Conservation (phyloP, 2,329 filamentous ascomycete genomes). For the Gaeumannomyces tritici region DNA sequence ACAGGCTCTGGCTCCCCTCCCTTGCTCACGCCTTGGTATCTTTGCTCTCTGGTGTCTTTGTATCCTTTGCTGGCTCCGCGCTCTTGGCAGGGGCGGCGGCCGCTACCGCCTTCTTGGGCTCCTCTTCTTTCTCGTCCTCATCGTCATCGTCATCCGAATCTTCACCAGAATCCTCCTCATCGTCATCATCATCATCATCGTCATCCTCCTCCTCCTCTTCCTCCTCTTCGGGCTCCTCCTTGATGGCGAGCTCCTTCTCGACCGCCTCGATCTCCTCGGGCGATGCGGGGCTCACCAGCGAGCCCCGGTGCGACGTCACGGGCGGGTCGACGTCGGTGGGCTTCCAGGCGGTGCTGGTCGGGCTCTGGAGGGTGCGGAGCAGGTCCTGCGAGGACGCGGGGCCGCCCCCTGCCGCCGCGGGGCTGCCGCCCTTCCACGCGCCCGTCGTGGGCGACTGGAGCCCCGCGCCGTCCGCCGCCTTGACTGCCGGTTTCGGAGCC, state of each 20-base stretch:
- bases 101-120: constrained; percentile 17
- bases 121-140: constrained; percentile 13
- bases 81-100: constrained; percentile 7
- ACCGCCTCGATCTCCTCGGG: constrained; percentile 27
- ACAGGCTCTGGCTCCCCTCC: constrained; percentile 1
- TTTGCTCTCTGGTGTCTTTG: constrained; percentile 5
- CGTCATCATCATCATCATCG: constrained; percentile 16
- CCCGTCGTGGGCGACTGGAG: constrained; percentile 36
- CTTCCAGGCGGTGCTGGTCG: constrained; percentile 26
- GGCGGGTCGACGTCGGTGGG: constrained; percentile 20
- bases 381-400: constrained; percentile 11
- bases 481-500: background rate
- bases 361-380: constrained; percentile 29
- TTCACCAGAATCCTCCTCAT: constrained; percentile 21
- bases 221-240: constrained; percentile 28
- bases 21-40: constrained; percentile 4
- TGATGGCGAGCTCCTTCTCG: constrained; percentile 27
- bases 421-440: constrained; percentile 23
- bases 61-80: background rate
- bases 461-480: constrained; percentile 15
- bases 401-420: constrained; percentile 6
- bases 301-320: constrained; percentile 22
- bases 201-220: constrained; percentile 22
- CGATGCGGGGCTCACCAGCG: constrained; percentile 21
- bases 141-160: constrained; percentile 16